Evolutionary conservation across 2,329 filamentous ascomycete species (phyloP).

Genomic region (Cladorrhinum sp.): DNA sequence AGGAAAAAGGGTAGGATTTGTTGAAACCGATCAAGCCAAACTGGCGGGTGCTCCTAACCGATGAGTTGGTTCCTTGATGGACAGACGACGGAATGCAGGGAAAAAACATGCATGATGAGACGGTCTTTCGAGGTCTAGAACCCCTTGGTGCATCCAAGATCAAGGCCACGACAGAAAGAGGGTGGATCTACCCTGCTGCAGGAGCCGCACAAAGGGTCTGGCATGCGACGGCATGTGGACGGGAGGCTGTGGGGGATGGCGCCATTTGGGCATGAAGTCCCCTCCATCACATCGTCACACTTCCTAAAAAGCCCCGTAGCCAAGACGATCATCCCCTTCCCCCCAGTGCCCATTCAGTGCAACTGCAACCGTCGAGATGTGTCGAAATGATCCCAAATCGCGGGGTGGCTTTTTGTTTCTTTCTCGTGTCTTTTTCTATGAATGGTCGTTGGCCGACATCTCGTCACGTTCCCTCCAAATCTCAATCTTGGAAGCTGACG

Average conservation of each 20-base stretch:
- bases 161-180: slow-evolving; percentile 6
- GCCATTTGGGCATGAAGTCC: slow-evolving; percentile 7
- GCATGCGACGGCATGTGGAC: not conserved
- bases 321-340: not conserved
- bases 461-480: no score
- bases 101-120: slow-evolving; percentile 9
- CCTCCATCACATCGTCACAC: slow-evolving; percentile 3
- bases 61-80: slow-evolving; percentile 8
- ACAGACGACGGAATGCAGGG: not conserved
- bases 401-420: not conserved
- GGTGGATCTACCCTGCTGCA: slow-evolving; percentile 4
- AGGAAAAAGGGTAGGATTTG: slow-evolving; percentile 4
- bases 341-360: no score
- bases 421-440: not conserved
- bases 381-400: no score
- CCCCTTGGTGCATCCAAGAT: slow-evolving; percentile 8
- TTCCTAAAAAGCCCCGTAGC: not conserved
- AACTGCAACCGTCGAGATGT: no score
- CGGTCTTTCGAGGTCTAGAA: slow-evolving; percentile 16
- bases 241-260: slow-evolving; percentile 1
- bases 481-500: no score
- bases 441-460: no score
- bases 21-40: slow-evolving; percentile 19
- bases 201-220: slow-evolving; percentile 10
- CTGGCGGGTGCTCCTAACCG: slow-evolving; percentile 14